A percentile compares a stretch with the other conserved stretches of the same genome.
Conservation (phyloP, 192 early-diverging fungal species). For the Linnemannia hyalina region DNA sequence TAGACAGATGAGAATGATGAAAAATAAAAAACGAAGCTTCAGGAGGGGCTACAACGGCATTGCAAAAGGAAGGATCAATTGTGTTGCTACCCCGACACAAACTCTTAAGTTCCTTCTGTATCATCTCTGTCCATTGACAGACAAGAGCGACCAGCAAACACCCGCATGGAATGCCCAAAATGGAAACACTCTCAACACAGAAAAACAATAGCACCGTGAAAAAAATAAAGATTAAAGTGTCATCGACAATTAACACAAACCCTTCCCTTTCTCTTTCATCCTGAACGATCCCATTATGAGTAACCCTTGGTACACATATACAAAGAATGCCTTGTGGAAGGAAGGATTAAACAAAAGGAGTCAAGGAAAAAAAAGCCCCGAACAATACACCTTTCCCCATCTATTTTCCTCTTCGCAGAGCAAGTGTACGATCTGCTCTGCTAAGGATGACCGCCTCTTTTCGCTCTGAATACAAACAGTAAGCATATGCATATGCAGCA, state of each 20-base stretch:
- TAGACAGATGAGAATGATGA: neutral
- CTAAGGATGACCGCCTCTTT: too few relatives aligned
- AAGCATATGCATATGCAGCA: too few relatives aligned
- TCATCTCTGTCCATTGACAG: conserved; percentile 12
- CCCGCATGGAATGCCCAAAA: neutral
- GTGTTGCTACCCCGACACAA: neutral
- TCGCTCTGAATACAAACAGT: too few relatives aligned
- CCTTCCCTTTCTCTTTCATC: neutral
- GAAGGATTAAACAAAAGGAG: neutral
- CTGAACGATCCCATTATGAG: too few relatives aligned
- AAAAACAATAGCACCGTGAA: neutral
- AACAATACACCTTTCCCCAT: neutral
- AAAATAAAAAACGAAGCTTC: too few relatives aligned
- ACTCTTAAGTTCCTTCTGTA: neutral
- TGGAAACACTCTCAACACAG: neutral
- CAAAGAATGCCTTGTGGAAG: too few relatives aligned
- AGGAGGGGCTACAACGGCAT: too few relatives aligned
- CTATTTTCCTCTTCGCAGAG: neutral
- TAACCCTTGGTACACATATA: too few relatives aligned
- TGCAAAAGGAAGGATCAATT: neutral
- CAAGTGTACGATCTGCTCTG: too few relatives aligned
- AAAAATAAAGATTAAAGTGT: conserved; percentile 1
- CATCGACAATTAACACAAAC: neutral
- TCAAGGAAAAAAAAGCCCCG: neutral
- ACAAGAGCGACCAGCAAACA: conserved; percentile 19